Base-by-base conservation (phyloP, 2,329 filamentous ascomycete species). In the Cryphonectria parasitica region DNA sequence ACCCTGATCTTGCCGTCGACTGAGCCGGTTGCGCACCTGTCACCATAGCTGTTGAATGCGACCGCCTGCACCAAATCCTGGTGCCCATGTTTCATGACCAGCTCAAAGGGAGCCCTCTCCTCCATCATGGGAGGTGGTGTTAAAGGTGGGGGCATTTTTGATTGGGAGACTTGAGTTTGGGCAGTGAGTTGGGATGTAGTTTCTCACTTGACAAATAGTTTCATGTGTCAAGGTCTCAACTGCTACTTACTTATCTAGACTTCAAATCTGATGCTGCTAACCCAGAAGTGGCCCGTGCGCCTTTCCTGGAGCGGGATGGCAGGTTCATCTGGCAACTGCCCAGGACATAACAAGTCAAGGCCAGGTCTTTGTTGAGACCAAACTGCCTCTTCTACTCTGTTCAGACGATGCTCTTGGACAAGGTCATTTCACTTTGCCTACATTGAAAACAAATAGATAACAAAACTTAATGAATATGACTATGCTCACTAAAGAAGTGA, bases 1-100 rank as follows among this genome's bases (percentile, higher is more conserved):
- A 98, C 92, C 78, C 95, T 94, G 77, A 98, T 91, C 79, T 92
- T 93, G 80, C 97, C 95, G 80, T 98, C 95, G 25, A 95, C 93
- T 25, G 94, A 96, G 45, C 94, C 94, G 2, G 94, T 96, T 58
- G 95, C 92, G 84, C 95, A 95, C 75, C 95, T 92, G 76, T 94
- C 95, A 75, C 95, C 95, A 80, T 97, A 97, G 75, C 90, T 91
- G 81, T 98, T 98, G 86, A 97, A 97, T 75, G 93, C 91, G 72
- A 95, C 90, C 69, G 93, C 91, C 74, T 95, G 90, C 66, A 97
- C 92, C 61, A 96, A 86, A 79, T 97, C 92, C 77, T 90, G 88
- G 81, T 95, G 92, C 75, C 91, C 91, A 79, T 94, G 90, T 72
- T 90, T 88, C 76, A 93, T 87, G 75, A 92, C 89, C 73, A 87